Base-by-base conservation (phyloP, 2,329 filamentous ascomycete genomes). In the Huntiella moniliformis region DNA sequence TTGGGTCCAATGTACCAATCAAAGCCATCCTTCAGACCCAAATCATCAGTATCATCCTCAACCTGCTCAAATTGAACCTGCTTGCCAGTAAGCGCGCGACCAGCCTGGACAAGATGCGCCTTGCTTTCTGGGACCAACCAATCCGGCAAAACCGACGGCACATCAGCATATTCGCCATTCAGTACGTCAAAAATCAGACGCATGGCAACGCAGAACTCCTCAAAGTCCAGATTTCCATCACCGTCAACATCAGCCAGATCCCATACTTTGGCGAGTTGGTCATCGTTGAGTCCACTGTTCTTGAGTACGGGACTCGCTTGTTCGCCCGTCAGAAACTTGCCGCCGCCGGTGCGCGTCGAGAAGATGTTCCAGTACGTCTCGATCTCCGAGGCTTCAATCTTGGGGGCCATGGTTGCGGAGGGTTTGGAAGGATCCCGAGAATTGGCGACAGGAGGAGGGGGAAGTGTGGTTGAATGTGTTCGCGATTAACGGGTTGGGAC, bases 121-220 rank as follows among this genome's bases (percentile, higher is more conserved):
- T 94, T 94, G 55, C 82, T 91, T 64, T 96, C 91, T 44, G 91
- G 91, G 40, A 98, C 82, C 39, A 98, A 79, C 86, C 91, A 98
- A 66, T 95, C 88, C 41, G 91, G 91, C 52, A 98, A 67, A 22
- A 74, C 70, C 47, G 71, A 67, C 12, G 91, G 91, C n/a, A 98
- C 87, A 54, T 94, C 85, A 57, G 73, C 67, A 59, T 87, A 87
- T 70, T 95, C 87, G 56, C 91, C 91, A 58, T 98, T 98, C 55
- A 98, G 78, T 53, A 96, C 67, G 61, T 98, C 91, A 62, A 96
- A 98, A 56, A 96, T 95, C 57, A 98, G 68, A 57, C 91, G 77
- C 91, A 98, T 98, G 35, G 87, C 91, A 49, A 98, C 91, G 62
- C 91, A 98, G 62, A 98, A 98, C 69, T 98, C 91, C 66, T 98